These are phyloP conservation scores for Hymenoscyphus albidus DNA, from an alignment of 2,329 filamentous ascomycete species.

Conservation along the genomic window DNA sequence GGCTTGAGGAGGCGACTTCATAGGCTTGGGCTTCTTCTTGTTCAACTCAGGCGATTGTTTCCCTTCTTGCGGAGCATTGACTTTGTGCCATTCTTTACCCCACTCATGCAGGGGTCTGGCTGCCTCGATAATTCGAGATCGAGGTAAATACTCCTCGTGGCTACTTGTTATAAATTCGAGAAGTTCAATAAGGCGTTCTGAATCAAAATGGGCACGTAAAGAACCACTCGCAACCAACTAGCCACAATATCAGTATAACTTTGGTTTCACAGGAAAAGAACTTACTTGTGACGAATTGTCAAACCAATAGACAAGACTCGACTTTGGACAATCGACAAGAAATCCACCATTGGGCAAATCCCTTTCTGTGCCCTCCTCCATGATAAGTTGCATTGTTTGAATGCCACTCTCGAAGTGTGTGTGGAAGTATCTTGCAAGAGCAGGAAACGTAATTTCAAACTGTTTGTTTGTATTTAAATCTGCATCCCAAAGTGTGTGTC, in stretches of 20 bases:
- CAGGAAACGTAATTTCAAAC: slow-evolving; percentile 80
- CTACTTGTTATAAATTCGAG: slow-evolving; percentile 74
- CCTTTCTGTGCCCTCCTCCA: slow-evolving; percentile 63
- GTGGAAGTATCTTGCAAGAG: slow-evolving; percentile 82
- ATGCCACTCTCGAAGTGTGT: slow-evolving; percentile 87
- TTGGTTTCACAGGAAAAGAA: slow-evolving; percentile 20
- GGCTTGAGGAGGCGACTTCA: slow-evolving; percentile 56
- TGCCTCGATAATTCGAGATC: slow-evolving; percentile 58
- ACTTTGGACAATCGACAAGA: slow-evolving; percentile 70
- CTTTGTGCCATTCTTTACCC: slow-evolving; percentile 61
- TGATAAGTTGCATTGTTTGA: slow-evolving; percentile 77
- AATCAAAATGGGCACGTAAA: slow-evolving; percentile 75
- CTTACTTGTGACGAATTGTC: slow-evolving; percentile 76
- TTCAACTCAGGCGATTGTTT: slow-evolving; percentile 64
- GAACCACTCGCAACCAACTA: slow-evolving; percentile 75
- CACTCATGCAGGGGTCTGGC: slow-evolving; percentile 60
- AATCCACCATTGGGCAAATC: slow-evolving; percentile 60
- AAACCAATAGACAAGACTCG: slow-evolving; percentile 87
- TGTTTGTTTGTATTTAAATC: slow-evolving; percentile 62
- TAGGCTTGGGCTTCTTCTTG: slow-evolving; percentile 59
- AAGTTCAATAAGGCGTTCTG: slow-evolving; percentile 74
- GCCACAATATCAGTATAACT: slow-evolving; percentile 28
- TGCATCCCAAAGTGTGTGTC: slow-evolving; percentile 61
- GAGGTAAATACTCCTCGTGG: slow-evolving; percentile 81
- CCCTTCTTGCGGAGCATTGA: slow-evolving; percentile 50